These are phyloP conservation scores for Medicago lupulina DNA, from an alignment of 306 rosid species.

Conservation along the genomic window DNA sequence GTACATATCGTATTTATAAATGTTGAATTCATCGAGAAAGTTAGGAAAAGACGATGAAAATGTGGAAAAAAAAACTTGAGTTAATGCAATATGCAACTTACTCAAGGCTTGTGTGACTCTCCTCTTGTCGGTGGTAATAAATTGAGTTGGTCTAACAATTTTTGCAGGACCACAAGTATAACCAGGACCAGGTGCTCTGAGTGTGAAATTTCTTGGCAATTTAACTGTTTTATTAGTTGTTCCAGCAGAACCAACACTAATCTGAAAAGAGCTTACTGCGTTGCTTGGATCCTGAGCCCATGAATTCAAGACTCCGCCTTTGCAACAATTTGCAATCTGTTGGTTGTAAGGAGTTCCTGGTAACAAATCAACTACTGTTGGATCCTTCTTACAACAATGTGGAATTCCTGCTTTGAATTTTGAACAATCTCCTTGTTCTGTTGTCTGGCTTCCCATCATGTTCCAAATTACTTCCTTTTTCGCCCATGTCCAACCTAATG, in stretches of 20 bases:
- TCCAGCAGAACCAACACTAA: conserved; percentile 96
- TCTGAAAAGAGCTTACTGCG: conserved; percentile 86
- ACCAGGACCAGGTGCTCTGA: conserved; percentile 88
- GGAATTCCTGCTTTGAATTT: conserved; percentile 75
- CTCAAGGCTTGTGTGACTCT: conserved; percentile 90
- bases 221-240: conserved; percentile 86
- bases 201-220: conserved; percentile 79
- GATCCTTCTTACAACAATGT: conserved; percentile 89
- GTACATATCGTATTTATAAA: neutral
- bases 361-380: conserved; percentile 85
- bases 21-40: conserved; percentile 11
- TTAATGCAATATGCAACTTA: conserved; percentile 54
- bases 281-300: conserved; percentile 80
- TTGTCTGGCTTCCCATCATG: conserved; percentile 91
- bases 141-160: conserved; percentile 67
- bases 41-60: conserved; percentile 12
- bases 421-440: conserved; percentile 97
- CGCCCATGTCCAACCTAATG: conserved; percentile 96
- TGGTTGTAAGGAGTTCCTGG: conserved; percentile 97
- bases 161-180: conserved; percentile 88
- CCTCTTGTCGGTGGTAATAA: conserved; percentile 71
- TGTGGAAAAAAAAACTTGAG: neutral
- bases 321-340: conserved; percentile 95
- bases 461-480: conserved; percentile 95
- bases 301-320: conserved; percentile 83